Conservation (phyloP, 345 rosid genomes). For the Raphanus sativus region DNA sequence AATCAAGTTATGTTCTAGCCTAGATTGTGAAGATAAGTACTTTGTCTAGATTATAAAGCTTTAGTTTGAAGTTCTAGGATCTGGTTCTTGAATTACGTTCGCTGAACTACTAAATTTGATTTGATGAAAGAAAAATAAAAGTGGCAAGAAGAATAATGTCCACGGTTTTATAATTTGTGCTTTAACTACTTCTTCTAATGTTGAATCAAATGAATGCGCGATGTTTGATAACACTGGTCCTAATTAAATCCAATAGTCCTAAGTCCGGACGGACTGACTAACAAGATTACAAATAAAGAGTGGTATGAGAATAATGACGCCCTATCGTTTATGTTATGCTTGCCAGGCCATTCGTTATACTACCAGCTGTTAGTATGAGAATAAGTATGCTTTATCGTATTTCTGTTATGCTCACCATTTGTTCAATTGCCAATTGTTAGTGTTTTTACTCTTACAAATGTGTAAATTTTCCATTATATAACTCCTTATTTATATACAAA, state of each 20-base stretch:
- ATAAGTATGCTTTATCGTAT: neutral
- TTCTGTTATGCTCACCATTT: neutral
- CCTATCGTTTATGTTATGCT: neutral
- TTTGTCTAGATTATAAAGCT: neutral
- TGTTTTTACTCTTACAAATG: neutral
- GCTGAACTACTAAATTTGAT: neutral
- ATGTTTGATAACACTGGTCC: neutral
- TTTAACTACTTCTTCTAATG: neutral
- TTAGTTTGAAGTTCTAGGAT: neutral
- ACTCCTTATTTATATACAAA: neutral
- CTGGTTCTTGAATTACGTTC: neutral
- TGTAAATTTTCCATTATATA: neutral
- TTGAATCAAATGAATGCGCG: neutral
- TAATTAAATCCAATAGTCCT: neutral
- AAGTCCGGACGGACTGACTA: neutral
- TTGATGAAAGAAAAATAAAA: neutral
- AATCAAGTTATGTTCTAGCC: neutral
- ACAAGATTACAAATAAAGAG: neutral
- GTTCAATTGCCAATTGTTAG: neutral
- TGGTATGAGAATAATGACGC: neutral
- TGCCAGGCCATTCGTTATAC: neutral
- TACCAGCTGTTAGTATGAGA: neutral
- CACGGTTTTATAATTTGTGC: neutral
- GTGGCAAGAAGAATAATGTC: neutral
- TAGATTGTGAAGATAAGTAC: neutral